Conservation (phyloP, 169 alveolate genomes). For the Eimeria zaria region DNA sequence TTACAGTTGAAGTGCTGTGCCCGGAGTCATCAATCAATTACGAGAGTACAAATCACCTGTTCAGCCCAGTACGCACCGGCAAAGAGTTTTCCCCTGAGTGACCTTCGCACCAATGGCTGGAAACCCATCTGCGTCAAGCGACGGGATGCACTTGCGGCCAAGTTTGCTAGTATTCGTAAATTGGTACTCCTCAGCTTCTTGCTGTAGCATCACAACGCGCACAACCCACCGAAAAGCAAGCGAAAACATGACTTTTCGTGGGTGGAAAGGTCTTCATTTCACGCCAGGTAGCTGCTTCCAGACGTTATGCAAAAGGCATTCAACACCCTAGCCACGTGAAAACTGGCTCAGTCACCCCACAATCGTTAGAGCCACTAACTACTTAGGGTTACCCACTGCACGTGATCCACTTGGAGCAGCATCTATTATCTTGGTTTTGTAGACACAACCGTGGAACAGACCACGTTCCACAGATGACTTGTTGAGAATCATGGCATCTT, state of each 20-base stretch:
- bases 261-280: too few relatives aligned
- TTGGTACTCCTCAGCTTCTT: conserved; percentile 84
- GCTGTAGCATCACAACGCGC: conserved; percentile 59
- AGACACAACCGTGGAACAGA: conserved; percentile 98
- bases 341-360: not conserved
- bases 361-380: not conserved
- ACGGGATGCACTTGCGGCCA: conserved; percentile 85
- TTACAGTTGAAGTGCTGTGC: not conserved
- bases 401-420: conserved; percentile 82
- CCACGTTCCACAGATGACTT: conserved; percentile 99
- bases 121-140: conserved; percentile 94
- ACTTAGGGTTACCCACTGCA: conserved; percentile 6
- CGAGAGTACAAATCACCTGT: not conserved
- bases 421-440: conserved; percentile 96
- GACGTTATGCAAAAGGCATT: not conserved
- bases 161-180: conserved; percentile 86
- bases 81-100: conserved; percentile 89
- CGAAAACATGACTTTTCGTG: not conserved
- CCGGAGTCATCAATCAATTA: not conserved
- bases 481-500: conserved; percentile 99
- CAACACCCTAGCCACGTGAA: not conserved
- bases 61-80: conserved; percentile 76
- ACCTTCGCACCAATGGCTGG: conserved; percentile 93
- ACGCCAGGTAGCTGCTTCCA: not conserved
- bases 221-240: not conserved